These are phyloP conservation scores for Colletotrichum sp. DNA, from an alignment of 2,329 filamentous ascomycete species.

Conservation along the genomic window DNA sequence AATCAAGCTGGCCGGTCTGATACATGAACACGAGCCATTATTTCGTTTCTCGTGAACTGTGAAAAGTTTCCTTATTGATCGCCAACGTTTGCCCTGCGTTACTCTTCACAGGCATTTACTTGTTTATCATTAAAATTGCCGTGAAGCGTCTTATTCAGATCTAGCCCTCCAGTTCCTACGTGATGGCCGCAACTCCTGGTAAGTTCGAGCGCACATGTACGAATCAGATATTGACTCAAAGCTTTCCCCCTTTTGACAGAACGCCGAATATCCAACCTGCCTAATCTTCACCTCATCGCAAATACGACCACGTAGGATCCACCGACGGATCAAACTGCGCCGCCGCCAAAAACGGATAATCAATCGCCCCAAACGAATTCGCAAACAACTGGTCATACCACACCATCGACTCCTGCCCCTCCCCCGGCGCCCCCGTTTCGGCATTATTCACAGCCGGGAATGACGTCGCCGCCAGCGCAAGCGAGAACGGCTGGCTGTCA, in stretches of 20 bases:
- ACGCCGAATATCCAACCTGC: neutral
- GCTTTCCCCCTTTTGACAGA: neutral
- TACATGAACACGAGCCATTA: neutral
- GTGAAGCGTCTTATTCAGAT: neutral
- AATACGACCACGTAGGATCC: slow-evolving; percentile 35
- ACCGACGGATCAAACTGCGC: slow-evolving; percentile 36
- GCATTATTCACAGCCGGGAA: neutral
- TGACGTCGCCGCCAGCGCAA: neutral
- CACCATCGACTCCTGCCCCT: slow-evolving; percentile 38
- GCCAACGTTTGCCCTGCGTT: neutral
- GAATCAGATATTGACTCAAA: neutral
- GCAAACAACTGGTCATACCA: slow-evolving; percentile 40
- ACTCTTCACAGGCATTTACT: neutral
- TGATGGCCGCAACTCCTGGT: neutral
- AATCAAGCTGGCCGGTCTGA: neutral
- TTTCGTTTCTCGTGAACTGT: neutral
- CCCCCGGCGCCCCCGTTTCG: slow-evolving; percentile 1
- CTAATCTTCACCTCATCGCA: slow-evolving; percentile 17
- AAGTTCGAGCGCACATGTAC: too few species aligned
- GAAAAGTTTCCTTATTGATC: neutral
- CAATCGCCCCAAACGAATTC: slow-evolving; percentile 36
- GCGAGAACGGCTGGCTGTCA: neutral
- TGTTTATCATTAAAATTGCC: neutral
- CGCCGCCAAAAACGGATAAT: slow-evolving; percentile 35
- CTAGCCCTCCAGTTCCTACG: neutral